Base-by-base conservation (phyloP, 2,329 filamentous ascomycete genomes). In the Pseudogymnoascus sp. region DNA sequence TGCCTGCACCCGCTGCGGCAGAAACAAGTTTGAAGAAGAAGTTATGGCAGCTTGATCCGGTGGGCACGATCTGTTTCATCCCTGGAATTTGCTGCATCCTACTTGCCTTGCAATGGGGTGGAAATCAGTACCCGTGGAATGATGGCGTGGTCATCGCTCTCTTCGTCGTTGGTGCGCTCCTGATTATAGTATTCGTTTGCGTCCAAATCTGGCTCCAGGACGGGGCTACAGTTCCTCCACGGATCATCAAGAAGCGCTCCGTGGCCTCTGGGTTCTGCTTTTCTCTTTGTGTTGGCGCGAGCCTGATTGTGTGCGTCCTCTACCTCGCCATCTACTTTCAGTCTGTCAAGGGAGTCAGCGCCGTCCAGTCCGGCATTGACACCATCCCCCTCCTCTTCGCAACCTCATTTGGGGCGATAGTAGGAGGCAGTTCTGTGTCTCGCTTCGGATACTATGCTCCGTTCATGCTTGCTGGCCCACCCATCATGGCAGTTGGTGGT, bases 241-340 rank as follows among this genome's bases (percentile, higher is more conserved):
- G 74, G 8, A 71, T 78, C 65, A 51, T 77, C 31, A 68, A 66
- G 31, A 66, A 74, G 14, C 73, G 76, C 7, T 73, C 69, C 26
- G 70, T 78, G 31, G 67, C 68, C 2, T 66, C 65, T 10, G 71
- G 72, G 2, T 69, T 71, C 23, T 66, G 68, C 23, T 74, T 74
- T 63, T 64, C 73, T 14, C 71, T 74, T 62, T 75, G 72, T 62
- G 68, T 79, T 42, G 63, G 66, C 31, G 64, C 67, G 31, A 68
- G 67, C 5, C 71, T 72, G 62, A 67, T 72, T 63, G 62, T 71
- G 59, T 66, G 71, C 40, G 29, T 77, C 11, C 78, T 75, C 64
- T 77, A 75, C 64, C 63, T 79, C 1, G 77, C 78, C 0, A 76
- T 79, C 64, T 80, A 74, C 72, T 79, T 80, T 68, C 77, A 80